Percentiles rank a stretch among this genome's conserved stretches.
Evolutionary conservation across 2,329 filamentous ascomycete genomes (phyloP).

Genomic region (Paraphaeosphaeria minitans): DNA sequence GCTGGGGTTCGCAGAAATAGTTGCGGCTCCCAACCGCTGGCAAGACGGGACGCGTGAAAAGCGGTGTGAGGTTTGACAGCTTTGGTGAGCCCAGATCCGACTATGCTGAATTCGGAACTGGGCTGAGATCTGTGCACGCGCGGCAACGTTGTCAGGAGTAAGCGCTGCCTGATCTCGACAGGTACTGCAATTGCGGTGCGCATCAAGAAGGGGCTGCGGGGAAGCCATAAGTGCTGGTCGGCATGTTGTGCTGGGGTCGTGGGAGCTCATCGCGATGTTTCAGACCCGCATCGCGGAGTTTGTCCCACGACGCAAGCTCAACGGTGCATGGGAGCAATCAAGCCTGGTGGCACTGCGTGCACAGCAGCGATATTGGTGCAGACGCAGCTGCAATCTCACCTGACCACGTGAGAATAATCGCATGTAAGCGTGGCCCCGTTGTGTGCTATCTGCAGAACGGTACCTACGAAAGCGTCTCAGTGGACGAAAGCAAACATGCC

Average conservation of each 20-base stretch:
- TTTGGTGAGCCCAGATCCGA: conserved; percentile 35
- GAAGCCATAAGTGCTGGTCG: background rate
- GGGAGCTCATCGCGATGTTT: background rate
- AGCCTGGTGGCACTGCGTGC: conserved; percentile 2
- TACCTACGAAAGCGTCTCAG: background rate
- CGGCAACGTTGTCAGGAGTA: conserved; percentile 40
- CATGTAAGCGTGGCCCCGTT: conserved; percentile 4
- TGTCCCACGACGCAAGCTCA: background rate
- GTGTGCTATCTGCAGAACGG: background rate
- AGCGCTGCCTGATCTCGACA: conserved; percentile 18
- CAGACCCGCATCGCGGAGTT: background rate
- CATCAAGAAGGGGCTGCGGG: background rate
- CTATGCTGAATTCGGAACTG: conserved; percentile 20
- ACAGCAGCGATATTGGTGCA: background rate
- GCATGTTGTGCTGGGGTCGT: background rate
- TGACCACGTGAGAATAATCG: conserved; percentile 11
- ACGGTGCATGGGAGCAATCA: conserved; percentile 7
- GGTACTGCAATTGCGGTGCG: conserved; percentile 15
- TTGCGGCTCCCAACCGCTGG: conserved; percentile 22
- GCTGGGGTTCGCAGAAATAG: conserved; percentile 26
- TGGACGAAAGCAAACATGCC: background rate
- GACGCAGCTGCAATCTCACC: conserved; percentile 10
- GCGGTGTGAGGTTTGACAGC: conserved; percentile 45
- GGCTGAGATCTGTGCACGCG: conserved; percentile 36
- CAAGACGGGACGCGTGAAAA: conserved; percentile 37